Evolutionary conservation across 2,329 filamentous ascomycete species (phyloP), one percentile per base, ranked within the genome.

Genomic region (Botrytis galanthina): DNA sequence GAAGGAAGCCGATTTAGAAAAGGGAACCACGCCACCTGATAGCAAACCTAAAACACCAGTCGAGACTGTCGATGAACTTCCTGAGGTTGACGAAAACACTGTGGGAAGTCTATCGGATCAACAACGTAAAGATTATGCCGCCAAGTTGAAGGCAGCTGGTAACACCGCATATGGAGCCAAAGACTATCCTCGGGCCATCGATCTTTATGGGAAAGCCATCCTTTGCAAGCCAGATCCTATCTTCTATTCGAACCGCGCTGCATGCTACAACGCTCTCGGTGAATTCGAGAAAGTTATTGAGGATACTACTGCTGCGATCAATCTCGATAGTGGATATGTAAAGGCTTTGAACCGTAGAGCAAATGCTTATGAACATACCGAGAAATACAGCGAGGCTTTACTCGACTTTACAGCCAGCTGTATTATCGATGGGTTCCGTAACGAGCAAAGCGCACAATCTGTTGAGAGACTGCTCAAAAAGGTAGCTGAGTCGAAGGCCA

Each of bases 361-460:
- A 73, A 97, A 97, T 81, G 96, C 96, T 73, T 99, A 98, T 84
- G 96, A 99, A 85, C 93, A 98, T 83, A 89, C 96, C 62, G 91
- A 91, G 80, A 92, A 92, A 84, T 97, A 92, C 86, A 96, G 94
- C 83, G 95, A 98, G 82, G 95, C 96, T 63, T 91, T 99, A 14
- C 89, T 99, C 76, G 96, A 99, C 85, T 98, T 97, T 85, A 99
- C 96, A 14, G 96, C 96, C 74, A 98, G 95, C 85, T 99, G 96
- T 86, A 99, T 99, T 83, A 97, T 99, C 82, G 96, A 99, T 82
- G 93, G 93, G 76, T 99, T 99, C 88, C 92, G 93, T 84, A 98
- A 96, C 83, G 93, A 97, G 80, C 87, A 88, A 75, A 97, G 93
- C 81, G 94, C 95, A 37, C 90, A 95, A 82, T 91, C 94, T 62